Conservation (phyloP, 805 yeast species). For the Starmerella cellae region DNA sequence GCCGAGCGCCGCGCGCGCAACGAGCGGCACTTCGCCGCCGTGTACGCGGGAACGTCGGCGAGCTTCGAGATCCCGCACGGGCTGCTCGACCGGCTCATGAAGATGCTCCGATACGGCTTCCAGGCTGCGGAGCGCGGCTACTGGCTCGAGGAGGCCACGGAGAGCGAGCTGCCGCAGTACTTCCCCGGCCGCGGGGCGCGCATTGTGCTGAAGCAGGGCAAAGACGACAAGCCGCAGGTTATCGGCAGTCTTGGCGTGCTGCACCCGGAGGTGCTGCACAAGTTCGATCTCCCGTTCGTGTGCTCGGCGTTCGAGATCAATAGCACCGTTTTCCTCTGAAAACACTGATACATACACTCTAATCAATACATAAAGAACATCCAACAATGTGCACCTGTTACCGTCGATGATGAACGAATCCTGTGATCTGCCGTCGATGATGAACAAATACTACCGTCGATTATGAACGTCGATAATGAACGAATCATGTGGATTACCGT, state of each 20-base stretch:
- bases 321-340: slow-evolving; percentile 52
- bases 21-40: slow-evolving; percentile 90
- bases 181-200: slow-evolving; percentile 98
- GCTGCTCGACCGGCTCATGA: slow-evolving; percentile 85
- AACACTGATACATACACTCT: no score
- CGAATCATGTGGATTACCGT: no score
- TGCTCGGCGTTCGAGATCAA: slow-evolving; percentile 84
- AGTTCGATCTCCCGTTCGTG: slow-evolving; percentile 85
- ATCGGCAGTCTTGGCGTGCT: slow-evolving; percentile 80
- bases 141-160: slow-evolving; percentile 31
- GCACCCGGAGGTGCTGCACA: slow-evolving; percentile 82
- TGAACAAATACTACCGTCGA: no score
- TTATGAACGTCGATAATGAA: no score
- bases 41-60: slow-evolving; percentile 85
- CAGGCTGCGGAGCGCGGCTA: slow-evolving; percentile 51
- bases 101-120: slow-evolving; percentile 86
- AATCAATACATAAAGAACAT: no score
- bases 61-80: slow-evolving; percentile 95
- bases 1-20: slow-evolving; percentile 83
- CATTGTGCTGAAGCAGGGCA: slow-evolving; percentile 43
- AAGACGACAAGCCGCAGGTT: slow-evolving; percentile 15
- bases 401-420: no score
- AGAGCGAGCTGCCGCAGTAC: slow-evolving; percentile 45
- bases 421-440: no score
- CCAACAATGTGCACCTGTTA: no score